Conservation (phyloP, 257 asterid species). For the Lycium barbarum region DNA sequence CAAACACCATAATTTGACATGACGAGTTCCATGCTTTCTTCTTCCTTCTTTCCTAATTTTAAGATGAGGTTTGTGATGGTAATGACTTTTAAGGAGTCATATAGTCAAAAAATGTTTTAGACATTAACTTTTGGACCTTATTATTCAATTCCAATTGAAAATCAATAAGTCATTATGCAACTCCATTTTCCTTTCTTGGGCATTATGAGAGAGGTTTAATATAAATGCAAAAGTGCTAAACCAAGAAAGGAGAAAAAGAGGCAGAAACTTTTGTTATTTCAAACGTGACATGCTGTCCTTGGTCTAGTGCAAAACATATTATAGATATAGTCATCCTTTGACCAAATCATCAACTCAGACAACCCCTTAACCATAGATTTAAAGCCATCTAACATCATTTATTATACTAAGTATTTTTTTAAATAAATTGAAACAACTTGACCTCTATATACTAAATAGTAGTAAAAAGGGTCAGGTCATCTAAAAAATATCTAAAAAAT, state of each 20-base stretch:
- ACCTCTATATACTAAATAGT: not conserved
- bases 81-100: too few relatives aligned
- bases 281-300: not conserved
- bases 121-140: too few relatives aligned
- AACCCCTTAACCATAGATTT: not conserved
- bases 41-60: not conserved
- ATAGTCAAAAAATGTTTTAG: too few relatives aligned
- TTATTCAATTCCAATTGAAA: too few relatives aligned
- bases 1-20: too few relatives aligned
- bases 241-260: not conserved
- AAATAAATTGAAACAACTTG: not conserved
- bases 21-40: not conserved
- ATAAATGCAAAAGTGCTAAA: too few relatives aligned
- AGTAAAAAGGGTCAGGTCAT: not conserved
- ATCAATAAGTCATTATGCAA: too few relatives aligned
- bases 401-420: not conserved
- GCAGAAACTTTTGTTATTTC: not conserved
- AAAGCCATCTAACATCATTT: not conserved
- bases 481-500: not conserved
- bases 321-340: not conserved
- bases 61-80: too few relatives aligned
- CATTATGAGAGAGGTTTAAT: too few relatives aligned
- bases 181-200: too few relatives aligned
- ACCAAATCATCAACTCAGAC: not conserved
- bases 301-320: not conserved